Base-by-base conservation (phyloP, 1,139 yeast genomes). In the Magnusiomyces starmeri region DNA sequence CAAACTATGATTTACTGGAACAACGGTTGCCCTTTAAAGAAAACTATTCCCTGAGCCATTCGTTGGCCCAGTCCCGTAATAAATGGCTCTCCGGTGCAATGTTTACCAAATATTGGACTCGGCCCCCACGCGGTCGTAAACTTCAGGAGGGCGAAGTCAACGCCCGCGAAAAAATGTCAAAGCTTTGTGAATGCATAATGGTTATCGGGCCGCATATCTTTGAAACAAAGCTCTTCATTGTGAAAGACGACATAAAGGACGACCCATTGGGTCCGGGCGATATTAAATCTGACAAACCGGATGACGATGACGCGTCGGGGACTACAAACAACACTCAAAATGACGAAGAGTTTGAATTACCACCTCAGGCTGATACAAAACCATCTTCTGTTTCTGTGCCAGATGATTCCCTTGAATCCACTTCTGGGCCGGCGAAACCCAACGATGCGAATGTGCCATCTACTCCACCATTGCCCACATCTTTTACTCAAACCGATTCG, bases 101-200 rank as follows among this genome's bases (percentile, higher is more conserved):
- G 78, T 89, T 90, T 64, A 79, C 80, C 56, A 74, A 85, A 50
- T 87, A 82, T 61, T 90, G 97, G 96, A 65, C 72, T 2, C 60
- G 74, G 26, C 74, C 73, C 72, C 89, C 52, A 12, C 78, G 80
- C 77, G 80, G 78, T 64, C 76, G 59, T 69, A 81, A 59, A 74
- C 65, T 67, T 14, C 75, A 83, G 37, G 72, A 77, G 40, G 71
- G 71, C 53, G 69, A 70, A 49, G 62, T 74, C 9, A 80, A 80
- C 65, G 84, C 84, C 35, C 74, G 95, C 59, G 97, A 92, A 59
- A 83, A 83, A 51, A 89, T 90, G 96, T 85, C 88, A 54, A 88
- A 88, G 64, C 70, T 92, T 54, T 81, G 94, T 61, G 97, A 90
- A 60, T 81, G 90, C 53, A 70, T 74, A 0, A 68, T 89, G 70